Evolutionary conservation across 2,329 filamentous ascomycete species (phyloP).

Genomic region (Botryotinia convoluta): DNA sequence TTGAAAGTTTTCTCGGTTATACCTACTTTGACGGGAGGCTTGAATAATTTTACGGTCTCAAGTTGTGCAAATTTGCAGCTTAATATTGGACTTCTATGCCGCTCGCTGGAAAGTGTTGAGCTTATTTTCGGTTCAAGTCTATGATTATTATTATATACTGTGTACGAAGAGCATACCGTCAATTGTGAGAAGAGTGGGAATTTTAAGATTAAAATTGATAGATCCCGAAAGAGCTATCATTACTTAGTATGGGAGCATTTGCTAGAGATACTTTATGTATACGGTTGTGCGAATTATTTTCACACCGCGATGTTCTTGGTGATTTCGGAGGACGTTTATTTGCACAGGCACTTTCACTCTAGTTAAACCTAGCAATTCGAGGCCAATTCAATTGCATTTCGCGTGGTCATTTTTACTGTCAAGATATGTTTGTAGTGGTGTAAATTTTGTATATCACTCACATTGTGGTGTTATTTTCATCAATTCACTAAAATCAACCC

Average conservation of each 20-base stretch:
- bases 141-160: background rate
- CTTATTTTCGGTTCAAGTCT: background rate
- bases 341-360: background rate
- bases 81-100: background rate
- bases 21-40: background rate
- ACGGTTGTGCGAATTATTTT: no score
- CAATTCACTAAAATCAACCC: conserved; percentile 9
- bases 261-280: background rate
- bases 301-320: background rate
- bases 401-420: background rate
- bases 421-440: background rate
- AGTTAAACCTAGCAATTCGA: background rate
- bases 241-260: background rate
- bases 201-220: background rate
- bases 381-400: background rate
- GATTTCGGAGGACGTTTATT: background rate
- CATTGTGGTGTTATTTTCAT: background rate
- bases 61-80: background rate
- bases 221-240: background rate
- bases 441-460: background rate
- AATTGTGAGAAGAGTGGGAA: background rate
- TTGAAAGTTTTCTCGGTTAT: background rate
- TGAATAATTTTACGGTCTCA: background rate
- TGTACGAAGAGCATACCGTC: background rate
- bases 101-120: background rate